Conservation (phyloP, 2,329 filamentous ascomycete species). For the Amesomyces nigricolor region DNA sequence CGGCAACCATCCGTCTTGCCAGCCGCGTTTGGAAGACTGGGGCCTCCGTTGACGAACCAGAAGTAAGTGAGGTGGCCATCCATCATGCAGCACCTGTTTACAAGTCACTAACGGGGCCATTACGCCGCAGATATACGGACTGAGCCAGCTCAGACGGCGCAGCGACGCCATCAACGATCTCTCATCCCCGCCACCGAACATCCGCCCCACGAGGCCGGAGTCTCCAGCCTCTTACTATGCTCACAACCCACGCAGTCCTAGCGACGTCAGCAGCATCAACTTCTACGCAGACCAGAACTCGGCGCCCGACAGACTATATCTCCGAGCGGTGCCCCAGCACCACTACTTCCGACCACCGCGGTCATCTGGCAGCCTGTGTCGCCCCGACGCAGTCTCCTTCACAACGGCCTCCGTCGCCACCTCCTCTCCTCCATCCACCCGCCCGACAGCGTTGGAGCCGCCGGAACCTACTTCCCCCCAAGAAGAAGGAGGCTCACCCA, state of each 20-base stretch:
- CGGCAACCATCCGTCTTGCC: neutral
- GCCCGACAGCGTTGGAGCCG: neutral
- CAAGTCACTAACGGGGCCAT: neutral
- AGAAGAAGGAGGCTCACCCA: neutral
- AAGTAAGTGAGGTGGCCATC: neutral
- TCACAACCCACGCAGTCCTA: neutral
- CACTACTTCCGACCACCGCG: neutral
- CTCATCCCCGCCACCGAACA: neutral
- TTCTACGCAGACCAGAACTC: neutral
- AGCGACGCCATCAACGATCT: neutral
- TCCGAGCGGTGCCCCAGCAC: neutral
- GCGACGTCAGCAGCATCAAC: neutral
- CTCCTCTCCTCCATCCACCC: neutral
- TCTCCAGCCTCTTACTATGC: neutral
- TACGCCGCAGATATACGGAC: neutral
- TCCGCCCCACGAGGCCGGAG: neutral
- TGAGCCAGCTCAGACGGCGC: slow-evolving; percentile 3
- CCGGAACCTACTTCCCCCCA: neutral
- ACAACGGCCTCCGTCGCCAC: too few species aligned
- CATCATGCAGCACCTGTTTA: too few species aligned
- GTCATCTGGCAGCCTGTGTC: neutral
- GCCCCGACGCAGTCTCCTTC: too few species aligned
- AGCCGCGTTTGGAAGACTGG: neutral
- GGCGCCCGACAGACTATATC: neutral
- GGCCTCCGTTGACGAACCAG: neutral